Conservation (phyloP, 2,329 filamentous ascomycete genomes). For the Verticillium isaacii region DNA sequence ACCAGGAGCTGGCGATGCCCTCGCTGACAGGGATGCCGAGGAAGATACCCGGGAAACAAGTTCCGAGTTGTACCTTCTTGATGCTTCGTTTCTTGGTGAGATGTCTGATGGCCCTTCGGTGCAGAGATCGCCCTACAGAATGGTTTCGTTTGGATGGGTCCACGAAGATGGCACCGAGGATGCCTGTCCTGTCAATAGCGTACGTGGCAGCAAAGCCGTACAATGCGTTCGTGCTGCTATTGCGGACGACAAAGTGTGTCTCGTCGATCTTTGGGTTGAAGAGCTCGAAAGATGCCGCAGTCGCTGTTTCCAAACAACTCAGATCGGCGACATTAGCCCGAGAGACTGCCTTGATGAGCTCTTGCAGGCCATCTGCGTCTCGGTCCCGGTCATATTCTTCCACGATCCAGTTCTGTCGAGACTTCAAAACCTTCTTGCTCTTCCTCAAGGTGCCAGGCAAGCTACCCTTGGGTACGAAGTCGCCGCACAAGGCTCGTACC, state of each 20-base stretch:
- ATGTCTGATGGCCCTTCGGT: constrained; percentile 76
- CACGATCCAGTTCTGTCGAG: constrained; percentile 92
- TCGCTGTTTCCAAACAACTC: constrained; percentile 65
- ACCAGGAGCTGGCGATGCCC: constrained; percentile 65
- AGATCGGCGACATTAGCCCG: constrained; percentile 63
- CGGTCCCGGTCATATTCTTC: constrained; percentile 80
- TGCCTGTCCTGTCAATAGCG: constrained; percentile 65
- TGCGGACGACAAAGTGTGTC: constrained; percentile 85
- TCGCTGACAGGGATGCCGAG: constrained; percentile 69
- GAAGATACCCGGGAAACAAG: constrained; percentile 78
- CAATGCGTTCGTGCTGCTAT: constrained; percentile 84
- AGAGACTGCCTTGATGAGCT: constrained; percentile 66
- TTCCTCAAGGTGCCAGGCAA: constrained; percentile 74
- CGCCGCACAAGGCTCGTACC: constrained; percentile 79
- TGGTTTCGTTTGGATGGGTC: constrained; percentile 81
- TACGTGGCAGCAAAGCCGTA: constrained; percentile 94
- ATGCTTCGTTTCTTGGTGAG: constrained; percentile 66
- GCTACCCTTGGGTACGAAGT: constrained; percentile 55
- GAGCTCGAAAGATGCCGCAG: constrained; percentile 71
- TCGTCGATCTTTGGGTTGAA: constrained; percentile 68
- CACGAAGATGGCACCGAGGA: constrained; percentile 83
- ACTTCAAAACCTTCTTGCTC: constrained; percentile 81
- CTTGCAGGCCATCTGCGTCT: constrained; percentile 68
- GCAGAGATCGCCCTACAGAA: constrained; percentile 85
- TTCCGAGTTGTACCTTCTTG: constrained; percentile 77